phyloP scores from a whole-genome alignment of 202 grass and related monocot species.

The Panicum hallii region DNA sequence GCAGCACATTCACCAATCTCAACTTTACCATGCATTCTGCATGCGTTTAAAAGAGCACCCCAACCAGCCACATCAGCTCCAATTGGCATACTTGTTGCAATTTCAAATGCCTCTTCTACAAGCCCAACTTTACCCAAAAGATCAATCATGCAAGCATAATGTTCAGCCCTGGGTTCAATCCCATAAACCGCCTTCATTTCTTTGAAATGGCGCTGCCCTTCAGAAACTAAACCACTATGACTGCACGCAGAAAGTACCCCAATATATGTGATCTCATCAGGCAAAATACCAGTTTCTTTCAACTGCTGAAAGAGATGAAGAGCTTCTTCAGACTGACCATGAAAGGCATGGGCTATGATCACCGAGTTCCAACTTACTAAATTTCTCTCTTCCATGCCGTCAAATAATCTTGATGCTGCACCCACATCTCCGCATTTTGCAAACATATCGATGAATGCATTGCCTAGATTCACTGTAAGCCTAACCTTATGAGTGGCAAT shows the following conservation, averaged over 20 bases:
- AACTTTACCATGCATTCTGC: slow-evolving; percentile 66
- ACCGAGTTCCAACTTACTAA: slow-evolving; percentile 73
- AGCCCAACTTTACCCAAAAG: slow-evolving; percentile 76
- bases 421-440: slow-evolving; percentile 75
- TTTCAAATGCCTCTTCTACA: slow-evolving; percentile 58
- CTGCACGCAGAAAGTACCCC: slow-evolving; percentile 69
- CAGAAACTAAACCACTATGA: slow-evolving; percentile 64
- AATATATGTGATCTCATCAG: slow-evolving; percentile 67
- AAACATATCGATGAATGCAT: slow-evolving; percentile 70
- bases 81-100: slow-evolving; percentile 60
- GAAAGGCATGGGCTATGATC: slow-evolving; percentile 56
- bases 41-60: slow-evolving; percentile 70
- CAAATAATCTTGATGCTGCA: slow-evolving; percentile 62
- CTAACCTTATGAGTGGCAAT: slow-evolving; percentile 47
- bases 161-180: slow-evolving; percentile 58
- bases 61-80: slow-evolving; percentile 59
- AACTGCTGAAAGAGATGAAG: slow-evolving; percentile 59
- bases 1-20: slow-evolving; percentile 61
- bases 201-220: slow-evolving; percentile 58
- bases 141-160: slow-evolving; percentile 77
- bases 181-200: slow-evolving; percentile 61
- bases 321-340: slow-evolving; percentile 58
- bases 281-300: slow-evolving; percentile 47
- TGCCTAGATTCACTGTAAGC: slow-evolving; percentile 61
- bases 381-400: slow-evolving; percentile 60